Evolutionary conservation across 371 early-diverging fungal species (phyloP), one percentile per base, ranked within the genome.

Genomic region (Gilbertella persicaria): DNA sequence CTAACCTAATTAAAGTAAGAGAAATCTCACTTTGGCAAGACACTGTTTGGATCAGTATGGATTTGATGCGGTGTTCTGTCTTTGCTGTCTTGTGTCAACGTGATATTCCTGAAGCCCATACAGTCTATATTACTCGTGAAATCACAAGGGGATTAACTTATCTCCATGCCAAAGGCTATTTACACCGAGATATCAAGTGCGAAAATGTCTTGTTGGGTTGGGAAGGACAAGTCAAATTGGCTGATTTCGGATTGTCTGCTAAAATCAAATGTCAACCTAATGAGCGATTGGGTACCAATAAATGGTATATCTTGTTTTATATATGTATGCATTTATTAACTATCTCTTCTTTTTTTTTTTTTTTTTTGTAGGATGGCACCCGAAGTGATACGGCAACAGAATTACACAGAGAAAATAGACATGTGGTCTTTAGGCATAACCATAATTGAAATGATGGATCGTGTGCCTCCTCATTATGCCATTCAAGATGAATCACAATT

Each of bases 361-460:
- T n/a, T n/a, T n/a, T n/a, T n/a, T n/a, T n/a, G n/a, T 48, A 64
- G 65, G 69, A 78, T 78, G 78, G 69, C 78, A 14, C 78, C 78
- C 23, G 78, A 78, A 60, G 78, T 78, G 16, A 74, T 78, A 38
- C 66, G 75, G 33, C 70, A 78, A 59, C 53, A 69, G 39, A 58
- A 55, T 24, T 78, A 78, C 36, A 61, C 61, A 44, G 74, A 73
- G 62, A 78, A 72, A 50, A 74, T 78, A 51, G 78, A 78, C 53
- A 62, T 78, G 67, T 78, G 78, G 78, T 78, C 78, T 16, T 59
- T 78, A 14, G 78, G 78, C 25, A 78, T 78, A 43, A 72, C 75
- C 13, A 55, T 74, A 26, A 78, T 78, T 63, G 76, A 76, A 53
- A 76, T 76, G 76, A 76, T 76, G 76, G 76, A 76, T 45, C 70